A percentile compares a stretch with the other conserved stretches of the same genome.
These are phyloP conservation scores for Aspergillus indologenus DNA, from an alignment of 495 filamentous ascomycete genomes.

Conservation along the genomic window DNA sequence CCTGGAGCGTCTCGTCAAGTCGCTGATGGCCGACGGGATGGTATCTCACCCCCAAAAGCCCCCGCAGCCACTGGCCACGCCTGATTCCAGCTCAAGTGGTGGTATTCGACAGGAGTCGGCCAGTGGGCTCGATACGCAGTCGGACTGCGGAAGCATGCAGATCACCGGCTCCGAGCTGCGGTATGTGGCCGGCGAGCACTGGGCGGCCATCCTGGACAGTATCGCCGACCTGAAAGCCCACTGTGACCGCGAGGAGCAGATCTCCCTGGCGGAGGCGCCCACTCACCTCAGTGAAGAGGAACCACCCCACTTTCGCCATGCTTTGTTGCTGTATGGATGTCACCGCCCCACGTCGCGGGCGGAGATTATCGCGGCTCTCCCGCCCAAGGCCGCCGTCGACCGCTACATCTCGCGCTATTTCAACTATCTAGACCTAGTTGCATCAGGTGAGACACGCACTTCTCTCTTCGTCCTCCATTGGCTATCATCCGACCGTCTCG, in stretches of 20 bases:
- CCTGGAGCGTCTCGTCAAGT: constrained; percentile 22
- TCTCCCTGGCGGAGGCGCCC: constrained; percentile 8
- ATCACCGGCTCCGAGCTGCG: constrained; percentile 22
- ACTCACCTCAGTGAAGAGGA: constrained; percentile 6
- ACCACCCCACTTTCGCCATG: neutral
- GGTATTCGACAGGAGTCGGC: constrained; percentile 10
- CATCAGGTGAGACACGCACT: constrained; percentile 17
- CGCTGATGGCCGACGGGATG: constrained; percentile 23
- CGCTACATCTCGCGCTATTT: constrained; percentile 26
- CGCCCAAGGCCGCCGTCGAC: constrained; percentile 31
- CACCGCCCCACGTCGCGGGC: constrained; percentile 23
- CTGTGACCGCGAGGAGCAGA: constrained; percentile 30
- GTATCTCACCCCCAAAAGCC: neutral
- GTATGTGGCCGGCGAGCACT: constrained; percentile 27
- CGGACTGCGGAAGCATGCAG: constrained; percentile 31
- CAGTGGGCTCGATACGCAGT: constrained; percentile 16
- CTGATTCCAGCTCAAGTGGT: neutral
- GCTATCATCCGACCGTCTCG: no score
- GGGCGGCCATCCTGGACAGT: constrained; percentile 30
- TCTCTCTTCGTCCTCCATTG: neutral
- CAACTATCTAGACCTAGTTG: constrained; percentile 25
- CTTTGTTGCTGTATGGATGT: constrained; percentile 34
- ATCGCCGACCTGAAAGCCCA: constrained; percentile 31
- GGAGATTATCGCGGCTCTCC: constrained; percentile 37
- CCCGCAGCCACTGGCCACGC: neutral